These are phyloP conservation scores for Sanghuangporus sanghuang DNA, from an alignment of 1,284 basidiomycete genomes.

Conservation along the genomic window DNA sequence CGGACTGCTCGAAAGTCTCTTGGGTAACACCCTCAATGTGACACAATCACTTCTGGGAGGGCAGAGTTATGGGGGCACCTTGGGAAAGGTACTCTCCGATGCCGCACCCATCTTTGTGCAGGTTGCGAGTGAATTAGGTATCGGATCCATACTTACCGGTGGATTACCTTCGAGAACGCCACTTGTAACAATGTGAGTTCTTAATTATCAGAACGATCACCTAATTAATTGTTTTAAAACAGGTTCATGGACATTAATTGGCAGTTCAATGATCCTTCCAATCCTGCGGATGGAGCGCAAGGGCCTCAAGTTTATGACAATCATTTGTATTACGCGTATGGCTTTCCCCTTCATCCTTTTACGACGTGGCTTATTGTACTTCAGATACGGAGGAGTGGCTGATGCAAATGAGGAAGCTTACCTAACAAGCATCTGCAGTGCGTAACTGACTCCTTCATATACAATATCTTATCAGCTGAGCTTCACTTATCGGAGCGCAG, in stretches of 20 bases:
- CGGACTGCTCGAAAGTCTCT: constrained; percentile 16
- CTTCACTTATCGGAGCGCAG: constrained; percentile 25
- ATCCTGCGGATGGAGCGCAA: constrained; percentile 59
- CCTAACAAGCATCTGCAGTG: constrained; percentile 64
- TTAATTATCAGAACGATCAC: background rate
- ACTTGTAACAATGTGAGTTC: constrained; percentile 46
- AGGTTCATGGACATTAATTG: constrained; percentile 78
- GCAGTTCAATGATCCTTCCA: constrained; percentile 63
- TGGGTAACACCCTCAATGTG: constrained; percentile 16
- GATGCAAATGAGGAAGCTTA: constrained; percentile 60
- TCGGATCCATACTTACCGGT: constrained; percentile 28
- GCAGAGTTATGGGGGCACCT: constrained; percentile 33
- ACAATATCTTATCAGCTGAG: background rate
- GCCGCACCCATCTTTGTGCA: constrained; percentile 46
- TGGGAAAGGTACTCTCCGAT: constrained; percentile 38
- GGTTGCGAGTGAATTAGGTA: constrained; percentile 33
- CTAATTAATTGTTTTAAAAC: background rate
- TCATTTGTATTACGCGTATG: constrained; percentile 70
- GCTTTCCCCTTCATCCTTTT: background rate
- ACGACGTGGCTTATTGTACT: background rate
- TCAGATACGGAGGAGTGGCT: constrained; percentile 66
- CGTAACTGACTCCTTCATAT: constrained; percentile 20
- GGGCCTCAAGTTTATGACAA: constrained; percentile 76
- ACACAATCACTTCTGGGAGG: constrained; percentile 6
- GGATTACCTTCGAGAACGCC: constrained; percentile 26